Base-by-base conservation (phyloP, 1,139 yeast species). In the Lipomyces yarrowii region DNA sequence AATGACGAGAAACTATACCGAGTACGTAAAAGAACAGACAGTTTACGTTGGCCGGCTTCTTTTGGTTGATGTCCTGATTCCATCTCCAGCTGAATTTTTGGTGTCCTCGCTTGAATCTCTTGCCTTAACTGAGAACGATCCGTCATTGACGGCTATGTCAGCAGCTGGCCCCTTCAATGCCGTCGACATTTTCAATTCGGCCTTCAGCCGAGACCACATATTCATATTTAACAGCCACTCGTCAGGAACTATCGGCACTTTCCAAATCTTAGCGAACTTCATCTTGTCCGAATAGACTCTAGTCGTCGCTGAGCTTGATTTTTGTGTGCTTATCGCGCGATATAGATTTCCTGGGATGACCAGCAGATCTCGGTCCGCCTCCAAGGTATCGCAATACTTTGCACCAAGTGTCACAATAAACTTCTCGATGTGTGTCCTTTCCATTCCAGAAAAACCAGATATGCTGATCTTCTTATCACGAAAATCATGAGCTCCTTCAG, bases 381-480 rank as follows among this genome's bases (percentile, higher is more conserved):
- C 84, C 64, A 92, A 79, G 2, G 84, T 80, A 3, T 73, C 84
- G 84, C 70, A 83, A 77, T 69, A 84, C 78, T 62, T 81, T 77
- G 75, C 90, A 80, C 77, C 83, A 57, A 72, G 74, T 71, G 77
- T 69, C 51, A 78, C 73, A 13, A 91, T 80, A 61, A 93, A 79
- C 72, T 89, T 88, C 21, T 84, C 86, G 10, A 91, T 73, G 77
- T 93, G 98, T 56, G 91, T 78, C 37, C 88, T 79, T 75, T 93
- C 98, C 21, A 91, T 86, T 0, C 97, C 98, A 13, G 86, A 83
- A 73, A 90, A 93, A 5, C 98, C 98, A 0, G 96, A 85, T 1
- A 90, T 81, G 68, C 90, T 84, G 0, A 92, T 80, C 59, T 82
- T 82, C 69, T 87, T 78, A 11, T 78, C 76, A 21, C 74, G 61